A percentile compares a stretch with the other conserved stretches of the same genome.
Evolutionary conservation across 2,329 filamentous ascomycete genomes (phyloP).

Genomic region (Neonectria punicea): DNA sequence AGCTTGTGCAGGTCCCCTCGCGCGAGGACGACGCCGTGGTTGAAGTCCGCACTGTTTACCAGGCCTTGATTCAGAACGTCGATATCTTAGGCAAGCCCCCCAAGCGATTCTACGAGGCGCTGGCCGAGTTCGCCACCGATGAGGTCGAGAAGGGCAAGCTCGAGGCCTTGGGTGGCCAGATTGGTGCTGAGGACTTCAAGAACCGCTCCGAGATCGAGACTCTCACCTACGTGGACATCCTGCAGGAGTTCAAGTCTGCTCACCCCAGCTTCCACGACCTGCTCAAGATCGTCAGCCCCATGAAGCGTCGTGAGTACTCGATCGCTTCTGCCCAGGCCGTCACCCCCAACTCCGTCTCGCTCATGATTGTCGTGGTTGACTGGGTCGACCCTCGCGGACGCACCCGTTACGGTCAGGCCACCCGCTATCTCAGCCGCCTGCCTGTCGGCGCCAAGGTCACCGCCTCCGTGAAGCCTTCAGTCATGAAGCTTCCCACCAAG

Average conservation of each 20-base stretch:
- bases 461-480: constrained; percentile 95
- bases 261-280: constrained; percentile 91
- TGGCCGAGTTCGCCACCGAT: constrained; percentile 87
- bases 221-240: constrained; percentile 87
- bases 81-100: constrained; percentile 97
- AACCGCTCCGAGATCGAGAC: constrained; percentile 90
- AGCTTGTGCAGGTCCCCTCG: constrained; percentile 90
- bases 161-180: constrained; percentile 77
- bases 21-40: constrained; percentile 79
- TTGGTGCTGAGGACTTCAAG: constrained; percentile 92
- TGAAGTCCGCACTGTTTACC: constrained; percentile 92
- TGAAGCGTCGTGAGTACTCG: constrained; percentile 99
- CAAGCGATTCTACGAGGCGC: constrained; percentile 96
- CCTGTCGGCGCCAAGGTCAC: constrained; percentile 82
- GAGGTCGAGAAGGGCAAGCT: constrained; percentile 85
- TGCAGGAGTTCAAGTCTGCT: constrained; percentile 90
- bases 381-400: constrained; percentile 92
- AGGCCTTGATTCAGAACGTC: constrained; percentile 89
- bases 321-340: constrained; percentile 98
- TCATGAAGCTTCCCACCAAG: constrained; percentile 95
- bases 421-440: constrained; percentile 85
- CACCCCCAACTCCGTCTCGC: constrained; percentile 85
- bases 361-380: constrained; percentile 97
- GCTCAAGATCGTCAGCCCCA: constrained; percentile 83
- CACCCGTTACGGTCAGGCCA: constrained; percentile 91